Percentiles rank a stretch among this genome's conserved stretches.
These are phyloP conservation scores for Paxillus rubicundulus DNA, from an alignment of 768 basidiomycete genomes.

Conservation along the genomic window DNA sequence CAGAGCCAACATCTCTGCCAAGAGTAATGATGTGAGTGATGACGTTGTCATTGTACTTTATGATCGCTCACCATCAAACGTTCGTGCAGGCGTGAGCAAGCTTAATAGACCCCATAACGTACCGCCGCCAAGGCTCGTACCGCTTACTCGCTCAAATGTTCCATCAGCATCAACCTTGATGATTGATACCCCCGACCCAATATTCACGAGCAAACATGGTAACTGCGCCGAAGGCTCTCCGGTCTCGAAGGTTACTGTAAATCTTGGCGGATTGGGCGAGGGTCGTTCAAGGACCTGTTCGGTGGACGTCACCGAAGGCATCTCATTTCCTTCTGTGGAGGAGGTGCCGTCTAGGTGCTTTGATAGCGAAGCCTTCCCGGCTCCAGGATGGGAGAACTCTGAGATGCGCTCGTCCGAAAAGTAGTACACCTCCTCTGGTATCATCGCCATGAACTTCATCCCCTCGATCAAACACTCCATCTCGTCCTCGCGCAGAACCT, in stretches of 20 bases:
- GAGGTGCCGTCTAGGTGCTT: neutral
- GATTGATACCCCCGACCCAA: constrained; percentile 95
- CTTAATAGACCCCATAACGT: constrained; percentile 96
- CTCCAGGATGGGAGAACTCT: constrained; percentile 42
- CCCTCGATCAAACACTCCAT: constrained; percentile 99
- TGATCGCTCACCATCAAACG: constrained; percentile 84
- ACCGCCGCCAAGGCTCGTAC: constrained; percentile 95
- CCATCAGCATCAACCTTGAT: constrained; percentile 97
- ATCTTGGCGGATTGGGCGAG: constrained; percentile 86
- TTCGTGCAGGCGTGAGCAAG: constrained; percentile 89
- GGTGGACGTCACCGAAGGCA: constrained; percentile 9
- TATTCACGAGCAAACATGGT: constrained; percentile 96
- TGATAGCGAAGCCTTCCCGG: constrained; percentile 8
- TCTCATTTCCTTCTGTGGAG: constrained; percentile 3
- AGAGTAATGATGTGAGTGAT: constrained; percentile 7
- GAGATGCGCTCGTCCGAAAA: constrained; percentile 97
- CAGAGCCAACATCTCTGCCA: constrained; percentile 88
- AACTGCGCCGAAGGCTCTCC: constrained; percentile 80
- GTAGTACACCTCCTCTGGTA: constrained; percentile 97
- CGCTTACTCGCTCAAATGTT: constrained; percentile 92
- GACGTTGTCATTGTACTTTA: neutral
- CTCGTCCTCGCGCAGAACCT: constrained; percentile 91
- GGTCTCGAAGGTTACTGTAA: constrained; percentile 82
- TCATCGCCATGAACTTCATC: constrained; percentile 91
- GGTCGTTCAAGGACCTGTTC: constrained; percentile 66